These are phyloP conservation scores for Solanum clarkiae DNA, from an alignment of 257 asterid species.

Conservation along the genomic window DNA sequence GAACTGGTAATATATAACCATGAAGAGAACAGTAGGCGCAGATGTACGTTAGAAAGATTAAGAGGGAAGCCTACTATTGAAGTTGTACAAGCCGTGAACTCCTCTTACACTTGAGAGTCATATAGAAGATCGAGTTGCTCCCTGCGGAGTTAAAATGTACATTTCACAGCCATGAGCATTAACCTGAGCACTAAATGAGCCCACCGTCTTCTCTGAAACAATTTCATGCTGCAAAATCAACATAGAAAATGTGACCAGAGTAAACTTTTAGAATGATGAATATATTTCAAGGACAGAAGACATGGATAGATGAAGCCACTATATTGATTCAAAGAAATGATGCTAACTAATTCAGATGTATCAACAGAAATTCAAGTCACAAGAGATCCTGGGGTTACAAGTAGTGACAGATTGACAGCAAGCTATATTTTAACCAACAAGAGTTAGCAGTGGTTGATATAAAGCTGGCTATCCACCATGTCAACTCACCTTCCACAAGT, in stretches of 20 bases:
- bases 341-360: background rate
- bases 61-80: background rate
- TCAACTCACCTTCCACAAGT: slow-evolving; percentile 74
- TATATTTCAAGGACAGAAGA: background rate
- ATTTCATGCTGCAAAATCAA: slow-evolving; percentile 48
- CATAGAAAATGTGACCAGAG: background rate
- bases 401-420: background rate
- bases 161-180: slow-evolving; percentile 63
- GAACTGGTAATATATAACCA: background rate
- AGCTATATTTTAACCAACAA: background rate
- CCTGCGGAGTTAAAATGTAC: slow-evolving; percentile 48
- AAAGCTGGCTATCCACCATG: background rate
- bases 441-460: background rate
- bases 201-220: slow-evolving; percentile 28
- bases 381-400: background rate
- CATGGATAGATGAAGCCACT: background rate
- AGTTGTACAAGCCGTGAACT: background rate
- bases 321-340: background rate
- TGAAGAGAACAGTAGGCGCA: background rate
- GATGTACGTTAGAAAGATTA: background rate
- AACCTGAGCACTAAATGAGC: slow-evolving; percentile 47
- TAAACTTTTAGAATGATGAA: background rate
- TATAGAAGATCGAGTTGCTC: slow-evolving; percentile 8
- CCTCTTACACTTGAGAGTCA: slow-evolving; percentile 5
- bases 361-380: background rate